Evolutionary conservation across 148 eudicot genomes (phyloP).

Genomic region (Nyssa sinensis): DNA sequence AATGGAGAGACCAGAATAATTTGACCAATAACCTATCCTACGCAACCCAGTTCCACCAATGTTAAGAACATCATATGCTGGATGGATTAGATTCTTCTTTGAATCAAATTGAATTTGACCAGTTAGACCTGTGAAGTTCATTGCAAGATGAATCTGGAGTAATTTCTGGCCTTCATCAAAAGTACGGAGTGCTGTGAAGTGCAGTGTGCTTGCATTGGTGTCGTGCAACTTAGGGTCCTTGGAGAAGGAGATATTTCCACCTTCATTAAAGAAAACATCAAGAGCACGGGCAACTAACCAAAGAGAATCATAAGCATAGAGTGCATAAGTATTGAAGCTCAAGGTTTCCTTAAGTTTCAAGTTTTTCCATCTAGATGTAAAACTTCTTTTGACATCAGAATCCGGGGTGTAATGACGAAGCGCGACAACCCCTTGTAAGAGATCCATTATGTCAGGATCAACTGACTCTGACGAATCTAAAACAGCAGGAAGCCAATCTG

Average conservation of each 20-base stretch:
- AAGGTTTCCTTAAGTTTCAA: slow-evolving; percentile 41
- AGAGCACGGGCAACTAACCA: slow-evolving; percentile 81
- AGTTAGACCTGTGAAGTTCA: slow-evolving; percentile 56
- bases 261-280: slow-evolving; percentile 50
- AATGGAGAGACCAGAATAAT: slow-evolving; percentile 68
- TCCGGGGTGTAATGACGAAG: slow-evolving; percentile 72
- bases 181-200: slow-evolving; percentile 50
- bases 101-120: slow-evolving; percentile 62
- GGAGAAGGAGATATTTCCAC: slow-evolving; percentile 57
- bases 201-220: slow-evolving; percentile 38
- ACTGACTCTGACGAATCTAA: slow-evolving; percentile 45
- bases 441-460: slow-evolving; percentile 37
- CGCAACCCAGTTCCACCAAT: slow-evolving; percentile 68
- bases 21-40: slow-evolving; percentile 80
- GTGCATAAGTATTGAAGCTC: slow-evolving; percentile 63
- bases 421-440: slow-evolving; percentile 74
- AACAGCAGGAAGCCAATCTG: slow-evolving; percentile 84
- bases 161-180: slow-evolving; percentile 63
- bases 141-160: slow-evolving; percentile 38
- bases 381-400: slow-evolving; percentile 42
- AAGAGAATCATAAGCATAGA: slow-evolving; percentile 87
- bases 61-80: slow-evolving; percentile 64
- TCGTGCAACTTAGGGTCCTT: slow-evolving; percentile 48
- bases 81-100: slow-evolving; percentile 57
- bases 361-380: slow-evolving; percentile 50